phyloP scores from a whole-genome alignment of 1,284 basidiomycete species.

The Anthracocystis panici-leucophaei region DNA sequence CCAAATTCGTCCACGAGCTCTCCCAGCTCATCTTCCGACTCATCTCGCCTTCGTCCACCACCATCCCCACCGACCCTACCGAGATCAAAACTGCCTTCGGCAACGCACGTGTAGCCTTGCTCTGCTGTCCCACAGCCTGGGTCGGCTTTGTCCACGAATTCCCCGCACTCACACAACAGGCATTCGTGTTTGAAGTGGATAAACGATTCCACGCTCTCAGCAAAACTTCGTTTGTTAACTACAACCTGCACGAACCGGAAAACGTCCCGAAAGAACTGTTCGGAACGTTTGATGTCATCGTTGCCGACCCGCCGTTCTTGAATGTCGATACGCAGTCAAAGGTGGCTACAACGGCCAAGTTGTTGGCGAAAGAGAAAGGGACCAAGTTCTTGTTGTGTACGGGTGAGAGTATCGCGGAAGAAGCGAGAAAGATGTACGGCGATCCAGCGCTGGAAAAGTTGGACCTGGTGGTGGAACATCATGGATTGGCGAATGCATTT shows the following conservation, averaged over 20 bases:
- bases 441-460: constrained; percentile 26
- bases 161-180: constrained; percentile 37
- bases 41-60: constrained; percentile 1
- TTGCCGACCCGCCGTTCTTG: constrained; percentile 68
- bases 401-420: constrained; percentile 43
- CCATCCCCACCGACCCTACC: constrained; percentile 1
- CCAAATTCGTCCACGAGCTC: constrained; percentile 36
- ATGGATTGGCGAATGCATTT: constrained; percentile 48
- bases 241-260: constrained; percentile 66
- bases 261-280: constrained; percentile 44
- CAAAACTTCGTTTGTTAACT: constrained; percentile 61
- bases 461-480: constrained; percentile 42
- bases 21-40: constrained; percentile 33
- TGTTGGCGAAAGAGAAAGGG: constrained; percentile 15
- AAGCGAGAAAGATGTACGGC: constrained; percentile 45
- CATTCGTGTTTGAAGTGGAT: constrained; percentile 67
- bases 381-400: constrained; percentile 38
- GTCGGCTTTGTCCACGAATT: constrained; percentile 66
- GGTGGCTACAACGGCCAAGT: constrained; percentile 27
- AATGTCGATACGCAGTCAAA: constrained; percentile 48
- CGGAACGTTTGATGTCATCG: constrained; percentile 62
- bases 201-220: constrained; percentile 63
- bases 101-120: constrained; percentile 57
- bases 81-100: constrained; percentile 14
- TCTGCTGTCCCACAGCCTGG: constrained; percentile 69